Conservation (phyloP, 208 protist species). For the Porcisia hertigi region DNA sequence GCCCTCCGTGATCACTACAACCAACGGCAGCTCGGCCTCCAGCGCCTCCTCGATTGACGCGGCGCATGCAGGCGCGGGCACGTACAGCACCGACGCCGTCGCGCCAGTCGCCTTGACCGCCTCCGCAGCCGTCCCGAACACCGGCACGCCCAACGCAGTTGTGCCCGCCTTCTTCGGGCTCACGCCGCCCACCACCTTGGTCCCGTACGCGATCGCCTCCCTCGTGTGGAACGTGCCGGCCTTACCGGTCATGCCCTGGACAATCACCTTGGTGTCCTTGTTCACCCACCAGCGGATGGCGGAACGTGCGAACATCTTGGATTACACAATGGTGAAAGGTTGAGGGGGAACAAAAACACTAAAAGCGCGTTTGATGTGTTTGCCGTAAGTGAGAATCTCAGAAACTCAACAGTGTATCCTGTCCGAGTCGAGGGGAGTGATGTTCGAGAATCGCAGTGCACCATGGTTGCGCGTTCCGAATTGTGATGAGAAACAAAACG, state of each 20-base stretch:
- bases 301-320: slow-evolving; percentile 66
- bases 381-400: background rate
- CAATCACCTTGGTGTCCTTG: slow-evolving; percentile 98
- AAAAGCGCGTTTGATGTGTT: background rate
- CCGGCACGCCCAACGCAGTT: slow-evolving; percentile 94
- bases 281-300: slow-evolving; percentile 80
- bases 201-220: slow-evolving; percentile 98
- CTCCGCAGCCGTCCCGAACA: slow-evolving; percentile 93
- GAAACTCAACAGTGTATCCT: background rate
- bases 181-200: slow-evolving; percentile 98
- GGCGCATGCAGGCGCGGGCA: slow-evolving; percentile 96
- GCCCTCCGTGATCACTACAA: slow-evolving; percentile 99
- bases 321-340: background rate
- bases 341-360: background rate
- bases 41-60: slow-evolving; percentile 97
- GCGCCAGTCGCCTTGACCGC: slow-evolving; percentile 93
- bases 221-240: slow-evolving; percentile 98
- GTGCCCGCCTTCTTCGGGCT: slow-evolving; percentile 96
- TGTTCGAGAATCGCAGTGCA: background rate
- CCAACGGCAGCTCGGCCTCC: slow-evolving; percentile 96
- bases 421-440: background rate
- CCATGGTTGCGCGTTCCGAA: too few species aligned
- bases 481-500: too few species aligned
- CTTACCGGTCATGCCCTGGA: slow-evolving; percentile 99
- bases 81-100: slow-evolving; percentile 97